A percentile compares a stretch with the other conserved stretches of the same genome.
These are phyloP conservation scores for Umbelopsis sp. DNA, from an alignment of 192 early-diverging fungal species.

Conservation along the genomic window DNA sequence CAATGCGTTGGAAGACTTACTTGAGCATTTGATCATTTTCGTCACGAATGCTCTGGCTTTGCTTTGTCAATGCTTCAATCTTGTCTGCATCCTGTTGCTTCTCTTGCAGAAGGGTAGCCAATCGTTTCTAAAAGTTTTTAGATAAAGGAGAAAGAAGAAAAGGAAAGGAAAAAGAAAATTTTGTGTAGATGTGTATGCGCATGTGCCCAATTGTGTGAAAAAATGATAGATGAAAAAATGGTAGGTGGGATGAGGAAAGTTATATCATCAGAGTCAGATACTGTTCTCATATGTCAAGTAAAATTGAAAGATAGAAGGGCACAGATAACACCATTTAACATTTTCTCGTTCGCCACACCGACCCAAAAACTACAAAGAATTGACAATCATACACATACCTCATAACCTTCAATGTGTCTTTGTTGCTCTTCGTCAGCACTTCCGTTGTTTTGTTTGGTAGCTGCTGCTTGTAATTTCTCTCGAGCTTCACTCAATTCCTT, in stretches of 20 bases:
- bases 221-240: not conserved
- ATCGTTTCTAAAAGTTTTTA: not conserved
- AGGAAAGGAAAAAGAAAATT: not conserved
- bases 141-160: not conserved
- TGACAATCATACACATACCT: slow-evolving; percentile 10
- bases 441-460: not conserved
- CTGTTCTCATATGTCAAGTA: slow-evolving; percentile 17
- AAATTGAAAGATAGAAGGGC: not conserved
- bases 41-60: slow-evolving; percentile 16
- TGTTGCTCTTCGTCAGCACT: not conserved
- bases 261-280: slow-evolving; percentile 22
- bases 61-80: slow-evolving; percentile 3
- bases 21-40: slow-evolving; percentile 20
- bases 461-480: not conserved
- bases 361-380: not conserved
- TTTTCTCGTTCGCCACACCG: slow-evolving; percentile 14
- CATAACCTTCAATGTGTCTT: slow-evolving; percentile 17
- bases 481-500: slow-evolving; percentile 3
- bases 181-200: not conserved
- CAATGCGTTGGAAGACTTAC: not conserved
- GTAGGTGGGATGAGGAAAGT: not conserved
- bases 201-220: not conserved
- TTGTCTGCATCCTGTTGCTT: not conserved
- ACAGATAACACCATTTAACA: slow-evolving; percentile 24
- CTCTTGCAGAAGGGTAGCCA: slow-evolving; percentile 14